A percentile compares a stretch with the other conserved stretches of the same genome.
Evolutionary conservation across 345 rosid species (phyloP).

Genomic region (Citrus trifoliata): DNA sequence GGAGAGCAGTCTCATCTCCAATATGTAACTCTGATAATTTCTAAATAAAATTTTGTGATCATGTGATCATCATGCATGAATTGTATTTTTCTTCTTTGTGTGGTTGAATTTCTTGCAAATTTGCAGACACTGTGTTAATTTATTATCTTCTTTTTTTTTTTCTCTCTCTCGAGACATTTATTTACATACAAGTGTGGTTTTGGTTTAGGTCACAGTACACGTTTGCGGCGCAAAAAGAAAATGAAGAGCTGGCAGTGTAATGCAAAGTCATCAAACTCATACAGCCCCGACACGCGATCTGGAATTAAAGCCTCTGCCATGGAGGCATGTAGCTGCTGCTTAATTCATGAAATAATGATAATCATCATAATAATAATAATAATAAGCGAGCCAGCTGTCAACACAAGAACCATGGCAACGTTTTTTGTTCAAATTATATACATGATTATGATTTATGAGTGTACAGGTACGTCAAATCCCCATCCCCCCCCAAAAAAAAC

Average conservation of each 20-base stretch:
- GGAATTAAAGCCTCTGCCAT: too few species aligned
- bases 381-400: conserved; percentile 18
- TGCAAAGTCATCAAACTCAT: not conserved
- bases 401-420: conserved; percentile 5
- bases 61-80: conserved; percentile 15
- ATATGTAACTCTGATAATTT: not conserved
- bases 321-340: too few species aligned
- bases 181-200: not conserved
- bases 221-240: conserved; percentile 29
- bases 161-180: not conserved
- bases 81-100: not conserved
- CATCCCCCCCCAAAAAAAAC: too few species aligned
- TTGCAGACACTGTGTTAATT: not conserved
- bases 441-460: not conserved
- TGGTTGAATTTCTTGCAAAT: not conserved
- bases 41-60: not conserved
- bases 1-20: not conserved
- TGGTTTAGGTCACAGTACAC: not conserved
- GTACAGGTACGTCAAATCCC: too few species aligned
- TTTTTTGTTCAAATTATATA: not conserved
- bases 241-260: not conserved
- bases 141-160: not conserved
- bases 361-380: too few species aligned
- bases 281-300: conserved; percentile 27
- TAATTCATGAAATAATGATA: too few species aligned